phyloP scores from a whole-genome alignment of 331 rosid genomes.

The Prunus yedoensis region DNA sequence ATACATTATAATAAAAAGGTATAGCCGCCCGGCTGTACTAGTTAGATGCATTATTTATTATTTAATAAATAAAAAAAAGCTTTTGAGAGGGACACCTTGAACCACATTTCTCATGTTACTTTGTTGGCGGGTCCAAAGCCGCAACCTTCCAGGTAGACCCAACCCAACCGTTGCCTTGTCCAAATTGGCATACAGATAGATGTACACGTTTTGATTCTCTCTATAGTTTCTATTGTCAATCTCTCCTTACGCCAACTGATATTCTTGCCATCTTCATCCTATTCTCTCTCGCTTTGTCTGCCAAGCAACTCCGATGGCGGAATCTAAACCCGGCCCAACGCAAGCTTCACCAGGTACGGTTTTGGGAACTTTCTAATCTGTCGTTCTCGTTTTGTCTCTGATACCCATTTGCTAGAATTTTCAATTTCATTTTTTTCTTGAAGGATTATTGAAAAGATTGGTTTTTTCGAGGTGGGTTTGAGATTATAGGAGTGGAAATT shows the following conservation, averaged over 20 bases:
- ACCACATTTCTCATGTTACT: neutral
- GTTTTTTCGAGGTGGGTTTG: neutral
- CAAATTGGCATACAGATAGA: neutral
- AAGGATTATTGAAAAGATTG: neutral
- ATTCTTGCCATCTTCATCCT: neutral
- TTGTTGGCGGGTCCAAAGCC: neutral
- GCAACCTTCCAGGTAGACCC: neutral
- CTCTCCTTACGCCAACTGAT: neutral
- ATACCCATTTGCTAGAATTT: neutral
- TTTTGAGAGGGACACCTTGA: neutral
- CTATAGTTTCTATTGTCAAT: neutral
- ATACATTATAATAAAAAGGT: too few relatives aligned
- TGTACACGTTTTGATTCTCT: neutral
- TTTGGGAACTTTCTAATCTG: neutral
- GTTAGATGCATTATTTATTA: too few relatives aligned
- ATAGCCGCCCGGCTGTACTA: too few relatives aligned
- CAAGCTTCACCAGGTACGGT: slow-evolving; percentile 18
- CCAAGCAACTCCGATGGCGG: slow-evolving; percentile 18
- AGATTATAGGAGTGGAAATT: neutral
- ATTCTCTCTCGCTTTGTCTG: neutral
- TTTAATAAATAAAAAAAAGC: neutral
- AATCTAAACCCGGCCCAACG: slow-evolving; percentile 6
- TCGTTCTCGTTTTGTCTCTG: neutral
- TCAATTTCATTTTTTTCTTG: neutral
- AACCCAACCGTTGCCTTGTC: neutral